These are phyloP conservation scores for Amaranthus tricolor DNA, from an alignment of 179 eudicot genomes.

Conservation along the genomic window DNA sequence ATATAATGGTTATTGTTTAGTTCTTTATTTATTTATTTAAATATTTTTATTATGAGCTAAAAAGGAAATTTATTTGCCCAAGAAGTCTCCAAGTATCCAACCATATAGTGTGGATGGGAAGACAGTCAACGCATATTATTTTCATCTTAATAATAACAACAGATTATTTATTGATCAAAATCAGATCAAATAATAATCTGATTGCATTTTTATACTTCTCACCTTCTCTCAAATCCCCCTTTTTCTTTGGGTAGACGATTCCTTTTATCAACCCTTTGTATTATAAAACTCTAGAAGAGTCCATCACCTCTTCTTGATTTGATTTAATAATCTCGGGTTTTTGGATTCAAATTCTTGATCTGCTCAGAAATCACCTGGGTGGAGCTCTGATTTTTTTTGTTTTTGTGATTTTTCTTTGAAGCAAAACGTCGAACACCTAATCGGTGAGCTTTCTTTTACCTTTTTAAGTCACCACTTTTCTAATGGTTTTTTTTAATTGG, in stretches of 20 bases:
- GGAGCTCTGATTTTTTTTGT: not conserved
- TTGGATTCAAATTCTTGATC: conserved; percentile 1
- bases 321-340: not conserved
- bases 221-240: not conserved
- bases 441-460: conserved; percentile 15
- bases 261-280: not conserved
- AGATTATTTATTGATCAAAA: not conserved
- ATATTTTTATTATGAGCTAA: too few relatives aligned
- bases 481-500: conserved; percentile 11
- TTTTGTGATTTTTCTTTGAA: conserved; percentile 3
- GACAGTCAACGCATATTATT: not conserved
- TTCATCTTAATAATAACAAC: not conserved
- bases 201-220: not conserved
- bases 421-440: conserved; percentile 23
- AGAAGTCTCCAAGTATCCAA: too few relatives aligned
- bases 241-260: conserved; percentile 7
- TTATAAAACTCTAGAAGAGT: conserved; percentile 20
- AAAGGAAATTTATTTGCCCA: too few relatives aligned
- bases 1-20: too few relatives aligned
- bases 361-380: conserved; percentile 17
- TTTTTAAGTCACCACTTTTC: not conserved
- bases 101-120: too few relatives aligned
- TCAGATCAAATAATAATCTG: conserved; percentile 5
- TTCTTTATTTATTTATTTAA: too few relatives aligned
- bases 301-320: conserved; percentile 8